Base-by-base conservation (phyloP, 495 filamentous ascomycete genomes). In the Cenococcum geophilum region DNA sequence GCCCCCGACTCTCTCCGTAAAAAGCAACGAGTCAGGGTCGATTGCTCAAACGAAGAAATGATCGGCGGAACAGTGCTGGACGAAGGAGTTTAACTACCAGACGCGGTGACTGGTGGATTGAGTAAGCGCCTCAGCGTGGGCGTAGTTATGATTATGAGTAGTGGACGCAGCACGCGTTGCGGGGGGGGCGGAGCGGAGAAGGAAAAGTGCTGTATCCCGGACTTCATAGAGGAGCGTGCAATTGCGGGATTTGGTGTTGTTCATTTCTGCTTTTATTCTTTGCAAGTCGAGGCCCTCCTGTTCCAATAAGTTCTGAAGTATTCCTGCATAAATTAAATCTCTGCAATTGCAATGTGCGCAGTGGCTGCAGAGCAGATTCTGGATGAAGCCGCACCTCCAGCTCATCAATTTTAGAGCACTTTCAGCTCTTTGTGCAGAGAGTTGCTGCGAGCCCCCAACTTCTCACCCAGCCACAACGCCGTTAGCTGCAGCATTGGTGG, bases 241-340 rank as follows among this genome's bases (percentile, higher is more conserved):
- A 63, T 62, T 60, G 59, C 55, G 63, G 43, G 14, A 34, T 10
- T 50, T 58, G 45, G 25, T 68, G 68, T 58, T 23, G 18, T 61
- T 62, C 66, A 71, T 32, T 32, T 32, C 27, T 32, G 27, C 27
- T 60, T 71, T 68, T 45, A 71, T 60, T 37, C 68, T n/a, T 48
- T 48, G 48, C 68, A 47, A 57, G 10, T 6, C 27, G 27, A 32
- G 27, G 27, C 6, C 6, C 27, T 32, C 27, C 27, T 32, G 27
- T 32, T 32, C 6, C 27, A 32, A 32, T 32, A 3, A 32, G 27
- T 32, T 32, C 6, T 32, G 3, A 32, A 32, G 6, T 6, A 32
- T 32, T 32, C 27, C 27, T 48, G 43, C 43, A 48, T 48, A 48
- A 9, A n/a, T 32, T 32, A 32, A 32, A 32, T 6, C 27, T 32